Conservation (phyloP, 805 yeast genomes). For the Candida germanica region DNA sequence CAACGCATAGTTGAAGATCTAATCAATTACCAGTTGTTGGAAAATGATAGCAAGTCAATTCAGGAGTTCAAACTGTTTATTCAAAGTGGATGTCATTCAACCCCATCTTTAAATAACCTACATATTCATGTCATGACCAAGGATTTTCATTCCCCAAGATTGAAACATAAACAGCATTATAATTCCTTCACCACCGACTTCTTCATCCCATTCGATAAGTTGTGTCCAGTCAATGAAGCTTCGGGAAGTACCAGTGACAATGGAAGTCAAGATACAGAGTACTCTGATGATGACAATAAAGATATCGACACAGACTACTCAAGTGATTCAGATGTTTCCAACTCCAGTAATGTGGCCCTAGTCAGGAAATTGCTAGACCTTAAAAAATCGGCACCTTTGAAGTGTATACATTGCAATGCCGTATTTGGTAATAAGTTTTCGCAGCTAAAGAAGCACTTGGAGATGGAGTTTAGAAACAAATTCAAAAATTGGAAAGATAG, state of each 20-base stretch:
- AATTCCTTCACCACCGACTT: constrained; percentile 67
- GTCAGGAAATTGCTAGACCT: constrained; percentile 10
- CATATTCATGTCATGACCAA: constrained; percentile 72
- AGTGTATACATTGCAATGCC: constrained; percentile 25
- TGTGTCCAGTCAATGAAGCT: constrained; percentile 24
- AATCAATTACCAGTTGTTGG: constrained; percentile 1
- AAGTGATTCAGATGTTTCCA: constrained; percentile 6
- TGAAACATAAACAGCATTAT: constrained; percentile 66
- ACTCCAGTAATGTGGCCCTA: constrained; percentile 2
- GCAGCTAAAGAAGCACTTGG: constrained; percentile 27
- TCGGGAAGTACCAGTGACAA: neutral
- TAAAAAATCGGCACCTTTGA: constrained; percentile 21
- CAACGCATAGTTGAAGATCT: constrained; percentile 28
- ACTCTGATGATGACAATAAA: constrained; percentile 1
- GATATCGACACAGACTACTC: constrained; percentile 3
- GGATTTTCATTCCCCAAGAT: constrained; percentile 52
- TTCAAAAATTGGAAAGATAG: constrained; percentile 14
- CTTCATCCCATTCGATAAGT: constrained; percentile 52
- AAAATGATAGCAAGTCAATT: neutral
- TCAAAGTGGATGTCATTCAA: constrained; percentile 62
- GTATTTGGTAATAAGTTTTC: constrained; percentile 23
- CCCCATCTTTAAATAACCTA: constrained; percentile 66
- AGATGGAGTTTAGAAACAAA: constrained; percentile 19
- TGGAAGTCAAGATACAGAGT: constrained; percentile 5
- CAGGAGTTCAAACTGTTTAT: constrained; percentile 29